phyloP scores from a whole-genome alignment of 2,329 filamentous ascomycete species.

The Cyclaneusma minus region DNA sequence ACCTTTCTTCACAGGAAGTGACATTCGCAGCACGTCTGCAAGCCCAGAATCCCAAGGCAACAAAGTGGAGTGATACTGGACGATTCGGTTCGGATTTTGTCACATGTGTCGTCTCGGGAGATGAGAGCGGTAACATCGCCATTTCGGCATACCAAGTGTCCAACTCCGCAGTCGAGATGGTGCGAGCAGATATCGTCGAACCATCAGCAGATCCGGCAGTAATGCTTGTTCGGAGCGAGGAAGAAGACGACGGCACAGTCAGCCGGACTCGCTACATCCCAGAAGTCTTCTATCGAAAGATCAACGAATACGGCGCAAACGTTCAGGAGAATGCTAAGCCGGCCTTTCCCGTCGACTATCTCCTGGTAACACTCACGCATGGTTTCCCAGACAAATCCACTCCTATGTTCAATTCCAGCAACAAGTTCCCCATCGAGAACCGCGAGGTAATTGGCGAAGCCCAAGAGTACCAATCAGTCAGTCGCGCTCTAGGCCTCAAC shows the following conservation, averaged over 20 bases:
- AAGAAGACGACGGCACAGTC: constrained; percentile 58
- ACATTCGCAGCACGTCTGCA: constrained; percentile 79
- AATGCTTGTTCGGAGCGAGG: constrained; percentile 89
- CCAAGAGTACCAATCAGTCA: constrained; percentile 59
- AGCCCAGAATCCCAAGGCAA: constrained; percentile 73
- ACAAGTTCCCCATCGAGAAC: constrained; percentile 83
- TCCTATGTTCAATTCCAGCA: constrained; percentile 60
- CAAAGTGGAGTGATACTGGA: constrained; percentile 94
- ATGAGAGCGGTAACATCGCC: constrained; percentile 73
- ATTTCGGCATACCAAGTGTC: constrained; percentile 91
- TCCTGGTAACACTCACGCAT: constrained; percentile 89
- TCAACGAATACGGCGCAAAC: constrained; percentile 93
- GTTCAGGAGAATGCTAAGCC: constrained; percentile 97
- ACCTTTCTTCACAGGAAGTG: constrained; percentile 81
- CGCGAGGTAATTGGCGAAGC: constrained; percentile 72
- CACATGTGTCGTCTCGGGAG: constrained; percentile 88
- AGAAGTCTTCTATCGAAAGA: constrained; percentile 87
- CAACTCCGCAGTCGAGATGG: constrained; percentile 94
- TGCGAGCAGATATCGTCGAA: constrained; percentile 84
- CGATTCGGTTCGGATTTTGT: constrained; percentile 93
- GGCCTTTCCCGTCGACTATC: constrained; percentile 88
- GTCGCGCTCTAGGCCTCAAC: constrained; percentile 49
- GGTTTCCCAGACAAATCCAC: constrained; percentile 76
- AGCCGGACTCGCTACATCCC: constrained; percentile 78
- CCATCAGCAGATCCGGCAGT: constrained; percentile 83